Evolutionary conservation across 2,329 filamentous ascomycete genomes (phyloP), one percentile per base, ranked within the genome.

Genomic region (Calonectria multiphialidica): DNA sequence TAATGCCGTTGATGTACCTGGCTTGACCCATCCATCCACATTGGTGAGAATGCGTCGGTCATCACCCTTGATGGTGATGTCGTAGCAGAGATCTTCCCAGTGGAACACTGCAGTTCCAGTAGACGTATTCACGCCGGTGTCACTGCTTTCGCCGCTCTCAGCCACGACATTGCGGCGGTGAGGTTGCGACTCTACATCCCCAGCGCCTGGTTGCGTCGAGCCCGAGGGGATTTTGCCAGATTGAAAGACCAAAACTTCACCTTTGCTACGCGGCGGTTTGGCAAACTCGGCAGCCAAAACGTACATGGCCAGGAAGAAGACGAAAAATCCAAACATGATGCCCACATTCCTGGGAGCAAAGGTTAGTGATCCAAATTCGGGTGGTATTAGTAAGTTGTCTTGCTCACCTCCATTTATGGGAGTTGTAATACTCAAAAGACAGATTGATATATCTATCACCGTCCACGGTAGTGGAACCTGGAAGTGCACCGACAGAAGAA

Each of bases 1-100:
- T 2, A 98, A 88, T 45, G 95, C 95, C 8, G 95, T 98, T 68
- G 97, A 83, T 15, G 95, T 98, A 70, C 96, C 96, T 3, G 96
- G 96, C 84, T 97, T 97, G 70, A 98, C 95, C 94, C 95, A 98
- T 37, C 96, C 96, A 80, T 97, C 94, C 16, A 98, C 94, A 73
- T 97, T 88, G 78, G 98, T 93, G 70, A 98, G 86, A 79, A 98
- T 93, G 49, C 93, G 91, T 16, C 95, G 90, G 1, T 88, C 85
- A 77, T 96, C 91, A 13, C 88, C 88, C 86, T 97, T 97, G 84
- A 98, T 95, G 82, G 94, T 93, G 82, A 92, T 87, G 71, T 92
- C 88, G 79, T 90, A 98, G 84, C 93, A 95, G 2, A 98, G 92
- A 77, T 96, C 88, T 69, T 90, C 85, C 92, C 92, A 94, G 75